Evolutionary conservation across 2,329 filamentous ascomycete species (phyloP), one percentile per base, ranked within the genome.

Genomic region (Ceratocystis cubensis): DNA sequence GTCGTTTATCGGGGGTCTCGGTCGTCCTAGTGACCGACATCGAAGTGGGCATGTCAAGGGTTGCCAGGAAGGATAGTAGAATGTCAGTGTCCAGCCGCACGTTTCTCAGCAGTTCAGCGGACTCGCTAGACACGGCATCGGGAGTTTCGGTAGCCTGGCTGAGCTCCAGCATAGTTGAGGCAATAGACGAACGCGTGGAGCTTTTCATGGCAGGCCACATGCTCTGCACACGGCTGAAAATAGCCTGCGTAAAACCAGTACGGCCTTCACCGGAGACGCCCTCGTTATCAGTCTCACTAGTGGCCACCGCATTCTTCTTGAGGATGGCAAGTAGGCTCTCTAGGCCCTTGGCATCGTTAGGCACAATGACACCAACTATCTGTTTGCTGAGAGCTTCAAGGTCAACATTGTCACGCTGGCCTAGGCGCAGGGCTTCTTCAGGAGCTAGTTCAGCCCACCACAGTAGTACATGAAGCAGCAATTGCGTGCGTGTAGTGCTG

Each of bases 141-240:
- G 69, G 68, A 66, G 74, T 73, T 41, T 73, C 73, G 2, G 73
- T 73, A 66, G 77, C 77, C 64, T 87, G 81, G 0, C 83, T 82
- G 50, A 88, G 75, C 45, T 84, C 80, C 13, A 92, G 77, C 71
- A 92, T 78, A 69, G 80, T 80, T 69, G 84, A 79, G 5, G 87
- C 86, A 22, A 85, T 79, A 8, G 81, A 77, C 20, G 81, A 78
- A 71, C 83, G 85, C 22, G 81, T 76, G 13, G 87, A 82, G 5
- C 81, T 78, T 73, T 88, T 91, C 78, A 92, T 82, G 0, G 79
- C 81, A 2, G 83, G 74, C 91, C 91, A 96, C 69, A 93, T 82
- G 67, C 83, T 80, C 67, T 82, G 81, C 25, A 96, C 78, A 46
- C 88, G 85, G 53, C 80, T 77, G 72, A 95, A 93, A 28, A 87